A percentile compares a stretch with the other conserved stretches of the same genome.
These are phyloP conservation scores for Debaryomyces singareniensis DNA, from an alignment of 1,139 yeast species.

Conservation along the genomic window DNA sequence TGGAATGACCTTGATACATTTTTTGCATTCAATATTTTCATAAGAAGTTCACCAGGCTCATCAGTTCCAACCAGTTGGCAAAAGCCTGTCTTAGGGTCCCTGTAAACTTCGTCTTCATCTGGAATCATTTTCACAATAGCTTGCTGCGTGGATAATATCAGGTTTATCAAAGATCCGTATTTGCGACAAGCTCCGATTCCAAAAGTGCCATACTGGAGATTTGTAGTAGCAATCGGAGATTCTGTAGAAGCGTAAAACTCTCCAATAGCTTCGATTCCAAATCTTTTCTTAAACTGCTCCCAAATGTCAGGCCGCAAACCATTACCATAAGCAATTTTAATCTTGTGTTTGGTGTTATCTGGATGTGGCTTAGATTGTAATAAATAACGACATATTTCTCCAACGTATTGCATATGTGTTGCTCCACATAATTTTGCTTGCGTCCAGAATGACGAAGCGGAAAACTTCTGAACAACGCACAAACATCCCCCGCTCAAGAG, in stretches of 20 bases:
- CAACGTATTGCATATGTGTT: slow-evolving; percentile 87
- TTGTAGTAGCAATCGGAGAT: slow-evolving; percentile 86
- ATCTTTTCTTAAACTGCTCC: slow-evolving; percentile 71
- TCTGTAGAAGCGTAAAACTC: slow-evolving; percentile 96
- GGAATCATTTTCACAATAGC: slow-evolving; percentile 71
- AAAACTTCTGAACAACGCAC: slow-evolving; percentile 76
- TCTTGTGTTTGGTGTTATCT: slow-evolving; percentile 63
- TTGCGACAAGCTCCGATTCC: slow-evolving; percentile 90
- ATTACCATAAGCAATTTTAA: slow-evolving; percentile 80
- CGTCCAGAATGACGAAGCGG: slow-evolving; percentile 85
- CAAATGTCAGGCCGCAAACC: slow-evolving; percentile 93
- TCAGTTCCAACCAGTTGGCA: slow-evolving; percentile 29
- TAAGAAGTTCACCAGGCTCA: slow-evolving; percentile 85
- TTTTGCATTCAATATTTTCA: slow-evolving; percentile 62
- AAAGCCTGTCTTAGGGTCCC: slow-evolving; percentile 68
- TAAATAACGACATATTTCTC: slow-evolving; percentile 89
- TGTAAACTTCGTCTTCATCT: slow-evolving; percentile 68
- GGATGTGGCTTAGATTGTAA: slow-evolving; percentile 58
- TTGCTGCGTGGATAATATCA: slow-evolving; percentile 51
- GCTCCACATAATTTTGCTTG: slow-evolving; percentile 70
- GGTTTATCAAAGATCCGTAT: slow-evolving; percentile 63
- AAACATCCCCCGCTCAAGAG: slow-evolving; percentile 63
- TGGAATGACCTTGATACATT: slow-evolving; percentile 72
- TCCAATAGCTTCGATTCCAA: slow-evolving; percentile 69
- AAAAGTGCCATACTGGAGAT: slow-evolving; percentile 67